Evolutionary conservation across 441 rosid genomes (phyloP), one percentile per base, ranked within the genome.

Genomic region (Dalechampia spathulata): DNA sequence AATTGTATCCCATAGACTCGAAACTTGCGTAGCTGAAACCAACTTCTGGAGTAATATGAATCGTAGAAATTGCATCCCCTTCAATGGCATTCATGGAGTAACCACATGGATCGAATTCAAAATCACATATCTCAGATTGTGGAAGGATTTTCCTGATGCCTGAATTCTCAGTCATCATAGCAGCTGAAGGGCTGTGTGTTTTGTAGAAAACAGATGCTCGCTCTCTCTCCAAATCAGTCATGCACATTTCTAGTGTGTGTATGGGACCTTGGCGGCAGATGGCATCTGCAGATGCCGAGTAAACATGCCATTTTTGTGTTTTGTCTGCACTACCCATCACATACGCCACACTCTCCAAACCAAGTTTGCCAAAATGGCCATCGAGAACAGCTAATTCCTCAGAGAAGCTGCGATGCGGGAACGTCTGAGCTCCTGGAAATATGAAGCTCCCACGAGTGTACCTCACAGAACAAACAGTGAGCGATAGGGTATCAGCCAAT

Each of bases 21-120:
- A 85, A 88, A 74, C 96, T 85, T 6, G 94, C 96, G 55, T 85
- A 88, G 37, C 91, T 88, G 62, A 81, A 81, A 9, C 90, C 83
- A 1, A 83, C 95, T 63, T 86, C 95, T 0, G 91, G 96, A 0
- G 91, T 85, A 2, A 88, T 78, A 43, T 89, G 95, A 57, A 89
- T 79, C 6, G 96, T 89, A 3, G 95, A 89, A 20, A 83, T 58
- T 4, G 90, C 87, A 64, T 60, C 66, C n/a, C 72, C 82, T 77
- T 88, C 91, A 2, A 88, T 55, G 1, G 82, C 69, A 62, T 89
- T 89, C 90, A 83, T 89, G 10, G 89, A 89, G 38, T 89, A 89
- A 9, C 96, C 95, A 15, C 92, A 89, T 1, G 95, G 92, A 3
- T 83, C 85, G 45, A 89, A 86, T 6, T 77, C 87, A 63, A 83